Evolutionary conservation across 2,329 filamentous ascomycete genomes (phyloP).

Genomic region (Cryphonectria radicalis): DNA sequence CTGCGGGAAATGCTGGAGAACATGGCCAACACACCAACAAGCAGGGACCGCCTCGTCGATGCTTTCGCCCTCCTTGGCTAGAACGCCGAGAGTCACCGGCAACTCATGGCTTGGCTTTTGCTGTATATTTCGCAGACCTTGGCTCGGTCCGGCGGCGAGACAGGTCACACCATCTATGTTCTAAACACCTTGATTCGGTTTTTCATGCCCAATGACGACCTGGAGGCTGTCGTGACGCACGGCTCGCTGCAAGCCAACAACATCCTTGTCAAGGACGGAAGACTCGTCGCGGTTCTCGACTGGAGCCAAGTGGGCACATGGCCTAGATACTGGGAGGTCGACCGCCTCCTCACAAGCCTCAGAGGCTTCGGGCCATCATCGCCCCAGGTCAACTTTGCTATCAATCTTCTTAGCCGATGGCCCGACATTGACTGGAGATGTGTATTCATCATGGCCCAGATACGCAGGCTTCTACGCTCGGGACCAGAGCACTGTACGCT

Average conservation of each 20-base stretch:
- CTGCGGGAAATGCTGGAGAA: background rate
- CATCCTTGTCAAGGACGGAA: background rate
- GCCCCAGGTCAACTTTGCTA: background rate
- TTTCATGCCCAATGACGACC: background rate
- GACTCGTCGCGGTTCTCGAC: background rate
- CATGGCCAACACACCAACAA: background rate
- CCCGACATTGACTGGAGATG: background rate
- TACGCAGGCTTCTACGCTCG: background rate
- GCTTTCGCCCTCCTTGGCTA: background rate
- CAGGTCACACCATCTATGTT: background rate
- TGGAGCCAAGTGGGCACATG: background rate
- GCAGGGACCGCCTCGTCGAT: background rate
- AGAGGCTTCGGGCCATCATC: background rate
- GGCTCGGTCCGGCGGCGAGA: background rate
- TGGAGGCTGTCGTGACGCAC: background rate
- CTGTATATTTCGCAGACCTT: background rate
- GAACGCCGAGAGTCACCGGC: background rate
- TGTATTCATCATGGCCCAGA: background rate
- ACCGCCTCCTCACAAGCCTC: background rate
- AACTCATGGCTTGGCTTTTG: background rate
- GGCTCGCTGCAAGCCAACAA: background rate
- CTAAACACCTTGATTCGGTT: background rate
- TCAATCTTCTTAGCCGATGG: background rate
- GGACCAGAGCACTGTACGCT: background rate
- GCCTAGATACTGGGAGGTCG: background rate